A percentile compares a stretch with the other conserved stretches of the same genome.
These are phyloP conservation scores for Rhodosporidiobolus sp. DNA, from an alignment of 768 basidiomycete species.

Conservation along the genomic window DNA sequence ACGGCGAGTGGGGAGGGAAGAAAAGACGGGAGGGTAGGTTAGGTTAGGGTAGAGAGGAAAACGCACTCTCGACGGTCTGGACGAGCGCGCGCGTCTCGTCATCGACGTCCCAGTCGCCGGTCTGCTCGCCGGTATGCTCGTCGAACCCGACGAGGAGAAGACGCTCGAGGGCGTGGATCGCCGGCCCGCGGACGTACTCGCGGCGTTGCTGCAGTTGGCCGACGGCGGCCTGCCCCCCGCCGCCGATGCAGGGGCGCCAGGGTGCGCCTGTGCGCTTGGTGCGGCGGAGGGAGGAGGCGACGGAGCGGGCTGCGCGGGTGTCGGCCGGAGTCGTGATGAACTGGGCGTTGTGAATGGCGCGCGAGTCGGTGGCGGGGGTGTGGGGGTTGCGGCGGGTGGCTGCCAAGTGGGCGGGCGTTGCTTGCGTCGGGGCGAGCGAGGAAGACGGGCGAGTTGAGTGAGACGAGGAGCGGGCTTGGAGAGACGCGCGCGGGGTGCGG, in stretches of 20 bases:
- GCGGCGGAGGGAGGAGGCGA: background rate
- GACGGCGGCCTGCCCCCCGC: background rate
- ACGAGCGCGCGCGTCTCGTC: background rate
- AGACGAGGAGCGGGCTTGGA: too few species aligned
- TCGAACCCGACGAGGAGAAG: conserved; percentile 8
- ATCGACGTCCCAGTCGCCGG: background rate
- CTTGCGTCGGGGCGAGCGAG: too few species aligned
- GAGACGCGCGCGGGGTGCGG: too few species aligned
- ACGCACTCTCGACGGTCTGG: background rate
- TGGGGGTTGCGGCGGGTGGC: too few species aligned
- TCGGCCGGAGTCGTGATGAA: background rate
- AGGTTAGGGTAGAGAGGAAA: background rate
- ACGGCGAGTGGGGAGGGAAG: background rate
- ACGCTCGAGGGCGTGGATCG: background rate
- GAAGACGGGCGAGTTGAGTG: too few species aligned
- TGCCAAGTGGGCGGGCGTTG: too few species aligned
- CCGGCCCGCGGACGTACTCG: background rate
- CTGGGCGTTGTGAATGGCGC: background rate
- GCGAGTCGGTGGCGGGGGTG: background rate
- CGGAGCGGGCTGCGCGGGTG: background rate
- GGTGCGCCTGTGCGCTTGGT: background rate
- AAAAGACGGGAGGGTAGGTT: too few species aligned
- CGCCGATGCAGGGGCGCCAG: background rate
- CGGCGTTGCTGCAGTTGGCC: background rate
- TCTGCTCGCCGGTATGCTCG: background rate